A percentile compares a stretch with the other conserved stretches of the same genome.
Evolutionary conservation across 345 rosid genomes (phyloP).

Genomic region (Bruguiera gymnorhiza): DNA sequence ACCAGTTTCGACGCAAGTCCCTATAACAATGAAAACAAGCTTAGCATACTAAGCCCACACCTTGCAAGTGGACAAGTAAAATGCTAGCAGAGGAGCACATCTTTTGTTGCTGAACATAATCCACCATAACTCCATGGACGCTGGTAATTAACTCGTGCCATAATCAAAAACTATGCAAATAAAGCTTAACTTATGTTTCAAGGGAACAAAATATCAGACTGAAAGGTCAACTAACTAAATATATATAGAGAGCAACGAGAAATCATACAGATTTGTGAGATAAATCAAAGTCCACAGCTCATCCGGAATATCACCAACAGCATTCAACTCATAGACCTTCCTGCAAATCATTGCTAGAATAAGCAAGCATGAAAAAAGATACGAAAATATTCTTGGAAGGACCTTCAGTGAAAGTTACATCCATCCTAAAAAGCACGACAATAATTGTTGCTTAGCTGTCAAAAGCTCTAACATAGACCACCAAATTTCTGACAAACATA

Average conservation of each 20-base stretch:
- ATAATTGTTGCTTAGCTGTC: too few relatives aligned
- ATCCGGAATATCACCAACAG: slow-evolving; percentile 41
- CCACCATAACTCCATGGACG: background rate
- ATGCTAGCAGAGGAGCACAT: background rate
- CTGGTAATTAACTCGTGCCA: background rate
- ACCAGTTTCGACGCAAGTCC: slow-evolving; percentile 47
- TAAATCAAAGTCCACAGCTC: slow-evolving; percentile 47
- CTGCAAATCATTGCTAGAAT: slow-evolving; percentile 20
- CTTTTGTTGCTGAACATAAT: background rate
- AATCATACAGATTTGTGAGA: slow-evolving; percentile 42
- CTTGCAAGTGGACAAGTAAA: background rate
- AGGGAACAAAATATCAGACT: background rate
- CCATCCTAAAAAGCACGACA: background rate
- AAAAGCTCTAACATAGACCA: too few relatives aligned
- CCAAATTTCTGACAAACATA: too few relatives aligned
- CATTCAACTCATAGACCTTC: slow-evolving; percentile 32
- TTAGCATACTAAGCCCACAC: background rate
- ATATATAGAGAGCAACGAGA: background rate
- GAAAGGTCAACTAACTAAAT: background rate
- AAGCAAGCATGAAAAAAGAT: background rate
- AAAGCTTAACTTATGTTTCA: background rate
- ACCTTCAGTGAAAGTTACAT: background rate
- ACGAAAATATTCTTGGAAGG: background rate
- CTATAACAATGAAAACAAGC: slow-evolving; percentile 26
- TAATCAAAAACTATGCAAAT: background rate